These are phyloP conservation scores for Candida pseudocylindracea DNA, from an alignment of 1,139 yeast genomes.

Conservation along the genomic window DNA sequence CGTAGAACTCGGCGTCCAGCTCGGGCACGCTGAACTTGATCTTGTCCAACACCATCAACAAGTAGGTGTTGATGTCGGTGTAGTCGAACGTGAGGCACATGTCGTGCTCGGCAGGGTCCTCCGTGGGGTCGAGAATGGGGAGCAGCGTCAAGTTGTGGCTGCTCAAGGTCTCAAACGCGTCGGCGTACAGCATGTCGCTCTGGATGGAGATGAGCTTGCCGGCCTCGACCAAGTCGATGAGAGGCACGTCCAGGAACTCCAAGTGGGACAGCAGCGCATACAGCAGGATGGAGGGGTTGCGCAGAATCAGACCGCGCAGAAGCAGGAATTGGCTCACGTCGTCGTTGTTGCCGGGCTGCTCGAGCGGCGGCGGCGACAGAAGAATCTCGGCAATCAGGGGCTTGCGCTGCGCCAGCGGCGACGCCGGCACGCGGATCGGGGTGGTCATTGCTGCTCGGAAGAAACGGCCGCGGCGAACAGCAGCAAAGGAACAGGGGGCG, in stretches of 20 bases:
- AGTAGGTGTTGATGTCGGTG: constrained; percentile 71
- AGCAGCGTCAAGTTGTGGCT: constrained; percentile 59
- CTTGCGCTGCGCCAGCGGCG: constrained; percentile 14
- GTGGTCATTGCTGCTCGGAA: neutral
- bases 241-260: constrained; percentile 58
- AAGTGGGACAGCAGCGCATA: constrained; percentile 3
- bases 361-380: constrained; percentile 62
- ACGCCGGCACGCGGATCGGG: constrained; percentile 2
- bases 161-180: constrained; percentile 63
- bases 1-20: constrained; percentile 4
- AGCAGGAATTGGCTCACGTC: neutral
- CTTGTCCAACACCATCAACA: constrained; percentile 53
- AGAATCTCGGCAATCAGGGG: constrained; percentile 67
- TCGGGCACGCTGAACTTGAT: neutral
- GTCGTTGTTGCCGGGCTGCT: neutral
- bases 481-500: neutral
- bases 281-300: constrained; percentile 1
- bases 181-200: constrained; percentile 46
- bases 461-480: too few species aligned
- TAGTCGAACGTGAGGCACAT: constrained; percentile 76
- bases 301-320: neutral
- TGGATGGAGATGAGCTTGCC: constrained; percentile 56
- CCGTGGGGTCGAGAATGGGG: constrained; percentile 28
- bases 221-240: constrained; percentile 55
- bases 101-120: constrained; percentile 15